Conservation (phyloP, 2,329 filamentous ascomycete genomes). For the Aspergillus melleus region DNA sequence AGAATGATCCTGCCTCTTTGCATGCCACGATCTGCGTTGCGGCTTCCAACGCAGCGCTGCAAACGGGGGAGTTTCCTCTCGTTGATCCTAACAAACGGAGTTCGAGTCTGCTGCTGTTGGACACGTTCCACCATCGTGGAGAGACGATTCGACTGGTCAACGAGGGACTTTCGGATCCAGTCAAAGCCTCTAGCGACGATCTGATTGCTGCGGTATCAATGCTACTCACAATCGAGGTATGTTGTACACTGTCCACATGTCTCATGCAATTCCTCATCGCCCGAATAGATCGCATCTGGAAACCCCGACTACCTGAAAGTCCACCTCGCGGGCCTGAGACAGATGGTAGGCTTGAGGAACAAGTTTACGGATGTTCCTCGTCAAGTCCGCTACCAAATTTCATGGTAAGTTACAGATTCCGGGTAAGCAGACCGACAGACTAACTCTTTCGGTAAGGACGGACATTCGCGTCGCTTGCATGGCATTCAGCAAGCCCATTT, state of each 20-base stretch:
- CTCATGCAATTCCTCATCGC: slow-evolving; percentile 6
- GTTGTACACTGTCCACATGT: not conserved
- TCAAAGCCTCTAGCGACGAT: slow-evolving; percentile 41
- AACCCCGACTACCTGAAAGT: slow-evolving; percentile 42
- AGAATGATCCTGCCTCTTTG: slow-evolving; percentile 36
- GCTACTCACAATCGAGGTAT: slow-evolving; percentile 42
- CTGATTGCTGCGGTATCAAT: slow-evolving; percentile 41
- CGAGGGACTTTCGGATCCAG: slow-evolving; percentile 37
- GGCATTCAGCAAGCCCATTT: slow-evolving; percentile 39
- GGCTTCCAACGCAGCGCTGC: slow-evolving; percentile 37
- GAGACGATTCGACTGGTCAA: slow-evolving; percentile 43
- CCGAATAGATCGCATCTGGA: slow-evolving; percentile 37
- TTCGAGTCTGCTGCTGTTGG: slow-evolving; percentile 34
- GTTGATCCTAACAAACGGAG: slow-evolving; percentile 32
- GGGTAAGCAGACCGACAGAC: not conserved
- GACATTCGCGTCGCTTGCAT: slow-evolving; percentile 43
- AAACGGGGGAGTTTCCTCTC: slow-evolving; percentile 34
- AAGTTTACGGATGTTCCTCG: slow-evolving; percentile 39
- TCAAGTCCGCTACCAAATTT: slow-evolving; percentile 41
- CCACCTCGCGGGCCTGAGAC: slow-evolving; percentile 39
- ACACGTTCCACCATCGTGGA: slow-evolving; percentile 40
- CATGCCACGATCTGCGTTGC: slow-evolving; percentile 41
- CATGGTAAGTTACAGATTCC: slow-evolving; percentile 30
- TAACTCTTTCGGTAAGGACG: slow-evolving; percentile 29
- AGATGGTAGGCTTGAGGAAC: slow-evolving; percentile 40